Evolutionary conservation across 805 yeast genomes (phyloP).

Genomic region (Pichia gijzeniarum): DNA sequence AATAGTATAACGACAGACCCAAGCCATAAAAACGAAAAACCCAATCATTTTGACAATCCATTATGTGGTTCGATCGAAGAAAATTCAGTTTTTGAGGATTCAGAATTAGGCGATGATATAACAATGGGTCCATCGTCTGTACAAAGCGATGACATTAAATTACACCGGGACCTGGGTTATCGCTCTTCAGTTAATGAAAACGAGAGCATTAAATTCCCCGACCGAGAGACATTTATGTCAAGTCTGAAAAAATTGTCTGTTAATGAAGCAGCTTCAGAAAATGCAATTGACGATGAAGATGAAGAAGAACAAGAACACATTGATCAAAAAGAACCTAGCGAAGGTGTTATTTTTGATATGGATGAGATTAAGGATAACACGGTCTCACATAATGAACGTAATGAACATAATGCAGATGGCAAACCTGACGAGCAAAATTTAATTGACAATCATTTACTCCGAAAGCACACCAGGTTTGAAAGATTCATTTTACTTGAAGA

Average conservation of each 20-base stretch:
- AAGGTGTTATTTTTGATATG: constrained; percentile 7
- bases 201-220: constrained; percentile 19
- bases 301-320: constrained; percentile 10
- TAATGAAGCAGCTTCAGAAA: constrained; percentile 4
- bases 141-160: constrained; percentile 17
- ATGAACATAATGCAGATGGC: not conserved
- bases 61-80: constrained; percentile 1
- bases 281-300: constrained; percentile 14
- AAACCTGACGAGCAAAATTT: not conserved
- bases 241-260: constrained; percentile 12
- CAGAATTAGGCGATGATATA: not conserved
- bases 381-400: constrained; percentile 6
- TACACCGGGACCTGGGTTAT: constrained; percentile 5
- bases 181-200: constrained; percentile 2
- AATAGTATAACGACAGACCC: constrained; percentile 18
- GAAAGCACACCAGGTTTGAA: constrained; percentile 51
- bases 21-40: not conserved
- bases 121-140: constrained; percentile 16
- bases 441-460: constrained; percentile 6
- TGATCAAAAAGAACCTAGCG: constrained; percentile 2
- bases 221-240: constrained; percentile 24
- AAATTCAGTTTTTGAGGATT: not conserved
- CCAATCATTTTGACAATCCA: not conserved
- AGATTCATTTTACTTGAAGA: constrained; percentile 87
- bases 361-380: constrained; percentile 9